Evolutionary conservation across 148 eudicot species (phyloP).

Genomic region (Rhododendron williamsianum): DNA sequence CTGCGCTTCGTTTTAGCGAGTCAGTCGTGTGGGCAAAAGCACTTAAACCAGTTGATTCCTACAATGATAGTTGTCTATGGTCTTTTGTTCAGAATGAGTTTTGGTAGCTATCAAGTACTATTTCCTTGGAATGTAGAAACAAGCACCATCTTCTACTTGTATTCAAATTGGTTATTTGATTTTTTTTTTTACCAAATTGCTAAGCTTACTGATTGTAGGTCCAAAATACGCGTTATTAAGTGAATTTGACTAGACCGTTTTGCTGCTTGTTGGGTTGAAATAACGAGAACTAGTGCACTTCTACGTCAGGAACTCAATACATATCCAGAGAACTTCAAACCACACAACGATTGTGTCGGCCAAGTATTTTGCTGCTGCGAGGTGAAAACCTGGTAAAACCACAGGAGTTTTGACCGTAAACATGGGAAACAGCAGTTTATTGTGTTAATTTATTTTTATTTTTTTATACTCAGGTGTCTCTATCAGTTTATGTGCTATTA

Average conservation of each 20-base stretch:
- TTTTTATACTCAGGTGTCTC: too few relatives aligned
- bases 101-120: background rate
- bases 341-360: background rate
- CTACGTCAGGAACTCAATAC: background rate
- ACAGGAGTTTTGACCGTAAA: background rate
- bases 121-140: background rate
- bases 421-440: background rate
- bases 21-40: background rate
- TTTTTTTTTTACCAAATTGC: background rate
- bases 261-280: background rate
- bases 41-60: background rate
- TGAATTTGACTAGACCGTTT: background rate
- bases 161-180: constrained; percentile 2
- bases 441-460: too few relatives aligned
- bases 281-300: background rate
- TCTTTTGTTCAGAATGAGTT: background rate
- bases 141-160: background rate
- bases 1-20: background rate
- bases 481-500: too few relatives aligned
- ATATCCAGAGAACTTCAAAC: background rate
- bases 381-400: background rate
- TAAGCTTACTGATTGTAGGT: background rate
- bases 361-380: background rate
- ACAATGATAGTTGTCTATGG: background rate
- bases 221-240: background rate